Base-by-base conservation (phyloP, 2,329 filamentous ascomycete genomes). In the Xylariaceae sp. region DNA sequence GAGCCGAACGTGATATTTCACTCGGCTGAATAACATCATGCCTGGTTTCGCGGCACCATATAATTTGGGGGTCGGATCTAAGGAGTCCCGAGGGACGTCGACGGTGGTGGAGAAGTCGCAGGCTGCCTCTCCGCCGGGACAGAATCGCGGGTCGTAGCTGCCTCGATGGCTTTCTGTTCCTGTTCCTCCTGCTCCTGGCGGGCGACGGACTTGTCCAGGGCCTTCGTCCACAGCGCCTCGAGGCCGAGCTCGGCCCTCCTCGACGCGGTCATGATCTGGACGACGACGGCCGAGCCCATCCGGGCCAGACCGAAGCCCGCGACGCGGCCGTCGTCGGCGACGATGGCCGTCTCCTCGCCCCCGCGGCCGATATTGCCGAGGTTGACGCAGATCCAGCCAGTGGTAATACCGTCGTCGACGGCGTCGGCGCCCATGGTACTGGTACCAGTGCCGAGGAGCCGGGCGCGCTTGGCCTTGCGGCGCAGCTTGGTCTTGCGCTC, bases 311-410 rank as follows among this genome's bases (percentile, higher is more conserved):
- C 85, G 51, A 95, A 95, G 0, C 90, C 90, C 21, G 87, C 79
- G 37, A 89, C 77, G 7, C 72, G 67, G 11, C 76, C 68, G 10
- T 62, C 59, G 12, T 64, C 61, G 14, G 69, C 65, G 23, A 69
- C 53, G 17, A 64, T 58, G 9, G 60, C 55, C 11, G 60, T 53
- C 40, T 75, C 68, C 7, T 55, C 51, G 12, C 55, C 50, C n/a
- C 69, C 65, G 15, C 73, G 71, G 27, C 81, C 75, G 1, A 87
- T 70, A 12, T 74, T 75, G 4, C 85, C 86, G 8, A 92, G 73
- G 54, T 94, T 93, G 40, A 96, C 84, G 59, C 92, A 98, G 14
- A 98, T 83, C 92, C 92, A 98, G 8, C 88, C 89, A 1, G 90
- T 95, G 10, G 83, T 80, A 33, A 94, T 84, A 3, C 89, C 90